phyloP scores from a whole-genome alignment of 257 asterid species.

The Handroanthus guayacan region DNA sequence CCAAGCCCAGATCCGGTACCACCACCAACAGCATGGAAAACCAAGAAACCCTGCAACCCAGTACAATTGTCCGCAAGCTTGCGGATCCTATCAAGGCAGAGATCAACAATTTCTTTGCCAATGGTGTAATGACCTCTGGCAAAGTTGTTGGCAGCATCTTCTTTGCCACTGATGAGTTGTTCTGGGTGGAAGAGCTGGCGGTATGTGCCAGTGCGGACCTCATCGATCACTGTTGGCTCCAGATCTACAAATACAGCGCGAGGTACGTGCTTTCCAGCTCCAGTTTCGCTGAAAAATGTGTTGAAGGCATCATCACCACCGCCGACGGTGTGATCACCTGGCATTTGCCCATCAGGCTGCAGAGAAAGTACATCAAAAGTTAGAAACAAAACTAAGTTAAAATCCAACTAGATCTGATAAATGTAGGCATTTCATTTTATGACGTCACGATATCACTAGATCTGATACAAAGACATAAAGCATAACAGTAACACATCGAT shows the following conservation, averaged over 20 bases:
- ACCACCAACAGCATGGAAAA: slow-evolving; percentile 68
- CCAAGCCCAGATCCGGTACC: slow-evolving; percentile 71
- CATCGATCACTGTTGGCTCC: slow-evolving; percentile 68
- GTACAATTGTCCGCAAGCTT: slow-evolving; percentile 69
- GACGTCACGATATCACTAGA: background rate
- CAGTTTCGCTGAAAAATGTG: slow-evolving; percentile 67
- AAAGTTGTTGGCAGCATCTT: slow-evolving; percentile 69
- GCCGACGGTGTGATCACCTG: slow-evolving; percentile 58
- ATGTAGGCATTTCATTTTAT: too few relatives aligned
- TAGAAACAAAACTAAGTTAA: background rate
- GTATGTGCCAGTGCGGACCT: slow-evolving; percentile 64
- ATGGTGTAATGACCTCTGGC: slow-evolving; percentile 70
- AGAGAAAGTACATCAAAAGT: slow-evolving; percentile 7
- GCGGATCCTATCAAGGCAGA: slow-evolving; percentile 65
- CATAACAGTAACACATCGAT: background rate
- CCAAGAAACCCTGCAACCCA: slow-evolving; percentile 63
- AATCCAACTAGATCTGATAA: background rate
- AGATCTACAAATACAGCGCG: slow-evolving; percentile 65
- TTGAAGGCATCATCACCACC: slow-evolving; percentile 70
- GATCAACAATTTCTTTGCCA: slow-evolving; percentile 64
- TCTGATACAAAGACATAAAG: background rate
- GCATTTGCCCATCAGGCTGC: slow-evolving; percentile 77
- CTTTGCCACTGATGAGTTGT: slow-evolving; percentile 65
- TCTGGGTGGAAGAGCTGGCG: slow-evolving; percentile 70
- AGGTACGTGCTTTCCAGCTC: slow-evolving; percentile 67